Evolutionary conservation across 176 grass and related monocot genomes (phyloP), one percentile per base, ranked within the genome.

Genomic region (Melocanna baccifera): DNA sequence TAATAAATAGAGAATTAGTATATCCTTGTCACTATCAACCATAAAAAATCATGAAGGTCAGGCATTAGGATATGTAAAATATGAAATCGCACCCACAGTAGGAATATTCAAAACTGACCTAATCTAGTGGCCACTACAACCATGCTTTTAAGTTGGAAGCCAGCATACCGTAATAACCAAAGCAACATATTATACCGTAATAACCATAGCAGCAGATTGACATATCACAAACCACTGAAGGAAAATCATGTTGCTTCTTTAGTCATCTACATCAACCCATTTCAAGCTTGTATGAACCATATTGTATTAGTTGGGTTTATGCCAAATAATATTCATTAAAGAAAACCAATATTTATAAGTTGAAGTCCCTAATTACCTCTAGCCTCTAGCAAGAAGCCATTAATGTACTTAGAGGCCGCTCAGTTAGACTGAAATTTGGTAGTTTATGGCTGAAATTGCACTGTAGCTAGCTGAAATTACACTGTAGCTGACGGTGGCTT

Each of bases 281-380:
- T 48, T 48, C 20, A 69, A 37, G 29, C 76, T 79, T 79, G 14
- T 6, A 79, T 37, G 28, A n/a, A 81, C 23, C 50, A 81, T 23
- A 69, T 56, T 68, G 32, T n/a, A 68, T 79, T 69, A 70, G 50
- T 28, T 29, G 37, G n/a, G n/a, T 1, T 46, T 41, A 61, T 71
- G 28, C 34, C 62, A 80, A 64, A 53, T 64, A 14, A 73, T 80
- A 66, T 51, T 41, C 1, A 86, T 46, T 32, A 65, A 72, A 42
- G 22, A 50, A 80, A 80, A 55, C 4, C 5, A 53, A 42, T 41
- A 23, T 28, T 73, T n/a, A 63, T 16, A 43, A 56, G 13, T 41
- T 65, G 37, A 73, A 66, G 25, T 46, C 41, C 41, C 41, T 13
- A 32, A 20, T 42, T 50, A 53, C 68, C 25, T 73, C 20, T 69